Evolutionary conservation across 164 flowering plant genomes (phyloP).

Genomic region (Vitis amurensis): DNA sequence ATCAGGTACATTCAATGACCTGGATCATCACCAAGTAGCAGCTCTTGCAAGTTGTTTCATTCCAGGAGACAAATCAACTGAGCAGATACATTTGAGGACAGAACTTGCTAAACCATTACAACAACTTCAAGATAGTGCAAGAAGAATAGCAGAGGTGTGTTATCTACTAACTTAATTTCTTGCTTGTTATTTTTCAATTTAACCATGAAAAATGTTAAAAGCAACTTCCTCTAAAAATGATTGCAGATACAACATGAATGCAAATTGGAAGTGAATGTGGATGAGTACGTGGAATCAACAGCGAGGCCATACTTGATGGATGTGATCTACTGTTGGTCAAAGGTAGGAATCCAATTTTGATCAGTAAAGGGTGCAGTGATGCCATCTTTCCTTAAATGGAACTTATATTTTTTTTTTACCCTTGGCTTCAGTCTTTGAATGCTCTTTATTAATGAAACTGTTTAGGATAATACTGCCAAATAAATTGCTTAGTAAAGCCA

Average conservation of each 20-base stretch:
- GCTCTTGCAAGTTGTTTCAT: conserved; percentile 98
- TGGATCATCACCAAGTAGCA: conserved; percentile 95
- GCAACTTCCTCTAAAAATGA: conserved; percentile 6
- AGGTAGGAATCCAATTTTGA: conserved; percentile 42
- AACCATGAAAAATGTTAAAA: background rate
- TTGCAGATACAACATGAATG: conserved; percentile 95
- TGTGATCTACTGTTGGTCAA: conserved; percentile 97
- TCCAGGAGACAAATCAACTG: conserved; percentile 87
- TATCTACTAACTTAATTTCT: background rate
- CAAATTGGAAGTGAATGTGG: conserved; percentile 89
- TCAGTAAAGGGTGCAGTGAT: too few species aligned
- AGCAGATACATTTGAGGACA: conserved; percentile 82
- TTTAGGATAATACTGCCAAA: too few species aligned
- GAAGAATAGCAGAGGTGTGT: conserved; percentile 90
- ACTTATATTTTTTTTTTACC: background rate
- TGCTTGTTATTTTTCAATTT: background rate
- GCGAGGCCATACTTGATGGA: conserved; percentile 94
- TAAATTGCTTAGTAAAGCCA: too few species aligned
- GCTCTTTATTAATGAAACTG: too few species aligned
- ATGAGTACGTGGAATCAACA: conserved; percentile 92
- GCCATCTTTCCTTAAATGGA: too few species aligned
- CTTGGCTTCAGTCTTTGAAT: background rate
- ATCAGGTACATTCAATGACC: conserved; percentile 91
- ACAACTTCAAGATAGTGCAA: conserved; percentile 96
- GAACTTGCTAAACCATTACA: conserved; percentile 92